Evolutionary conservation across 257 asterid species (phyloP).

Genomic region (Verbena officinalis): DNA sequence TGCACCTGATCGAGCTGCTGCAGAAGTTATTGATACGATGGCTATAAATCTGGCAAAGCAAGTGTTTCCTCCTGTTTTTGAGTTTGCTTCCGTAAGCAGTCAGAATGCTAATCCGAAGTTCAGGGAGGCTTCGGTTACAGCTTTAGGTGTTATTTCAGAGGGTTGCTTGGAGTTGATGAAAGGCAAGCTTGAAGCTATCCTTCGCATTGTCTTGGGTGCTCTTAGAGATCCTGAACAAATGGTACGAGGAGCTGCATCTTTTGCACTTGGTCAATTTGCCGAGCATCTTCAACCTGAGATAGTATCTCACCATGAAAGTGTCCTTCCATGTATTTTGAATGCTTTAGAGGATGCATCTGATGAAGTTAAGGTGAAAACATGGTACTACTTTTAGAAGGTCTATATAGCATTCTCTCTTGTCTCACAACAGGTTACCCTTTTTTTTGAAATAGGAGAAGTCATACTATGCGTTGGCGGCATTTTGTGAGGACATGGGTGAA

Average conservation of each 20-base stretch:
- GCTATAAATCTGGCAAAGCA: conserved; percentile 83
- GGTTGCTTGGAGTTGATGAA: conserved; percentile 94
- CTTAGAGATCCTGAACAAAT: conserved; percentile 98
- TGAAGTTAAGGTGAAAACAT: conserved; percentile 82
- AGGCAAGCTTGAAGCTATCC: conserved; percentile 77
- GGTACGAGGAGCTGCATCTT: conserved; percentile 99
- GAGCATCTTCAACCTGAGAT: conserved; percentile 98
- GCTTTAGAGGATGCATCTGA: conserved; percentile 96
- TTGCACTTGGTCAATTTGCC: conserved; percentile 94
- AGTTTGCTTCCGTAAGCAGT: conserved; percentile 88
- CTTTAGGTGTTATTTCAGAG: conserved; percentile 91
- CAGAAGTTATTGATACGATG: conserved; percentile 98
- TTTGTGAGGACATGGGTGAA: conserved; percentile 98
- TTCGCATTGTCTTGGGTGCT: conserved; percentile 77
- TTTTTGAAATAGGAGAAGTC: conserved; percentile 79
- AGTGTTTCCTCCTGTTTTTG: conserved; percentile 91
- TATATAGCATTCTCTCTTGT: conserved; percentile 10
- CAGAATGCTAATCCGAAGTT: conserved; percentile 88
- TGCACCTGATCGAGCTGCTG: conserved; percentile 98
- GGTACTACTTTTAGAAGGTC: conserved; percentile 6
- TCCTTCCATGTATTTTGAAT: conserved; percentile 89
- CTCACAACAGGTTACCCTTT: conserved; percentile 17
- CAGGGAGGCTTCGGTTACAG: conserved; percentile 98
- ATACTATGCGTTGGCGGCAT: conserved; percentile 97
- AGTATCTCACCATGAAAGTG: conserved; percentile 80